These are phyloP conservation scores for Phyllosticta citrichinensis DNA, from an alignment of 2,329 filamentous ascomycete genomes.

Conservation along the genomic window DNA sequence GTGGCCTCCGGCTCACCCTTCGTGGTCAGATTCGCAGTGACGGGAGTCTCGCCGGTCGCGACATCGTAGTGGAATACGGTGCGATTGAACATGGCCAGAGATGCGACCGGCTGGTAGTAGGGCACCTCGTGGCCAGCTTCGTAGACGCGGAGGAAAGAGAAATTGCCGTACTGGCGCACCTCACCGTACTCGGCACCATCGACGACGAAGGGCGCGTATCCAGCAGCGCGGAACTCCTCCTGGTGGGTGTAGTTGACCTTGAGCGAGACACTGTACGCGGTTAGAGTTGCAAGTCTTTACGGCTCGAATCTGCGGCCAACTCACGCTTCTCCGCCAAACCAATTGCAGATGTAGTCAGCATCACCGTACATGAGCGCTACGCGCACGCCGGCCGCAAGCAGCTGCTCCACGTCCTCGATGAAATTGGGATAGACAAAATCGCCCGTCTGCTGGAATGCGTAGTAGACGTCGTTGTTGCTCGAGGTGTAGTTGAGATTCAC, in stretches of 20 bases:
- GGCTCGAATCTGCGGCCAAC: not conserved
- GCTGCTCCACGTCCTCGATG: slow-evolving; percentile 31
- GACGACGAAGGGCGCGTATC: slow-evolving; percentile 26
- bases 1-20: slow-evolving; percentile 27
- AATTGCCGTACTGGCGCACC: slow-evolving; percentile 29
- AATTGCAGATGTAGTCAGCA: slow-evolving; percentile 30
- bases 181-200: slow-evolving; percentile 32
- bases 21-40: slow-evolving; percentile 25
- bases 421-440: slow-evolving; percentile 52
- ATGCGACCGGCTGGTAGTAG: slow-evolving; percentile 31
- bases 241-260: slow-evolving; percentile 28
- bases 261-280: slow-evolving; percentile 20
- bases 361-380: slow-evolving; percentile 27
- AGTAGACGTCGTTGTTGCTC: slow-evolving; percentile 39
- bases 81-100: slow-evolving; percentile 28
- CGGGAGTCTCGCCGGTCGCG: slow-evolving; percentile 23
- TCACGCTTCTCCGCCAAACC: slow-evolving; percentile 18
- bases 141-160: slow-evolving; percentile 30
- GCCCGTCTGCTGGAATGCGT: slow-evolving; percentile 42
- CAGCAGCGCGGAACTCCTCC: slow-evolving; percentile 18
- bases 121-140: slow-evolving; percentile 34
- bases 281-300: not conserved
- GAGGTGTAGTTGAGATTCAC: slow-evolving; percentile 52
- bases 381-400: slow-evolving; percentile 29
- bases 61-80: slow-evolving; percentile 27